Evolutionary conservation across 2,329 filamentous ascomycete genomes (phyloP).

Genomic region (Onygenales sp.): DNA sequence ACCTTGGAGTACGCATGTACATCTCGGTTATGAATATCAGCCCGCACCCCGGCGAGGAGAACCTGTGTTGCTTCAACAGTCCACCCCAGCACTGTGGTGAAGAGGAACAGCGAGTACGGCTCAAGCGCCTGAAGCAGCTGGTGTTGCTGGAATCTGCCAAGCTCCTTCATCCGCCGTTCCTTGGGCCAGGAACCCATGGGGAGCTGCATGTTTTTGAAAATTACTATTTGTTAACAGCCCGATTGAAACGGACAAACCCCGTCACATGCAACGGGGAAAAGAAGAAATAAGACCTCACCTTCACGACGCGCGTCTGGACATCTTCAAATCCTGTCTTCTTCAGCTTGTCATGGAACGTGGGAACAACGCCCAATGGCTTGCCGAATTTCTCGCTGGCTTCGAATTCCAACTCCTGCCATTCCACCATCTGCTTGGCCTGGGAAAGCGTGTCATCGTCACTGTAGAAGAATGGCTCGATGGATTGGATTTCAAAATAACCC

Average conservation of each 20-base stretch:
- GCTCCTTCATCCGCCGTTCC: slow-evolving; percentile 39
- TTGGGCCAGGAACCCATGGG: slow-evolving; percentile 30
- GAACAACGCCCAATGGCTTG: slow-evolving; percentile 24
- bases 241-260: background rate
- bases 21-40: slow-evolving; percentile 20
- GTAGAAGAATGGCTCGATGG: slow-evolving; percentile 14
- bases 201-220: slow-evolving; percentile 9
- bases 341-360: slow-evolving; percentile 34
- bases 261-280: background rate
- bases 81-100: slow-evolving; percentile 22
- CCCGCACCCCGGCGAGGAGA: slow-evolving; percentile 22
- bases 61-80: slow-evolving; percentile 22
- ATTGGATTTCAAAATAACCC: slow-evolving; percentile 43
- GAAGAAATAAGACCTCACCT: slow-evolving; percentile 14
- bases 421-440: background rate
- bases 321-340: slow-evolving; percentile 45
- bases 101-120: slow-evolving; percentile 18
- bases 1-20: slow-evolving; percentile 20
- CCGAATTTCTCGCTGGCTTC: slow-evolving; percentile 20
- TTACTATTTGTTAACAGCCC: background rate
- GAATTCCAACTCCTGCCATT: background rate
- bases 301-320: slow-evolving; percentile 39
- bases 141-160: slow-evolving; percentile 28
- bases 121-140: slow-evolving; percentile 17
- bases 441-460: slow-evolving; percentile 20